Base-by-base conservation (phyloP, 352 stramenopile genomes). In the Albugo laibachii region DNA sequence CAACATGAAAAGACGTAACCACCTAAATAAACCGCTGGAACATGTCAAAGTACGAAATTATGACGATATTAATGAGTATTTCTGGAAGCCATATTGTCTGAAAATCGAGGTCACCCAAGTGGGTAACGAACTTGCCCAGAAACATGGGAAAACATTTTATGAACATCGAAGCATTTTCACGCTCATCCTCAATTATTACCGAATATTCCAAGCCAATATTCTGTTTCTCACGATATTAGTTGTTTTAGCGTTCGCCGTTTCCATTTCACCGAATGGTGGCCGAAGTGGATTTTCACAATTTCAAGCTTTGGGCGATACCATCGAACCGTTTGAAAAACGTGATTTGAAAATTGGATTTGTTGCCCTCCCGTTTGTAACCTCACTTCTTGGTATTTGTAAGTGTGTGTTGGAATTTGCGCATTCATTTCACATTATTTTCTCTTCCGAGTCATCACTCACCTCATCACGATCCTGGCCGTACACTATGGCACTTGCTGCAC, bases 131-230 rank as follows among this genome's bases (percentile, higher is more conserved):
- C 52, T 83, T 36, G 55, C 59, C 35, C 66, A 70, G 45, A 77
- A 75, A 24, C 69, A 83, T 56, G 67, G 58, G 46, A 83, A 83
- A 58, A 83, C 71, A 38, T 83, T 74, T 58, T 81, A 83, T 53
- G 71, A 83, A 45, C 68, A 83, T 52, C 66, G 71, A 1, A 78
- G 64, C 47, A 80, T 83, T 43, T 80, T 83, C 45, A 83, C 68
- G 35, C 61, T 81, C 27, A 64, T 83, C 44, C 49, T 83, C 21
- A 81, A 81, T 46, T 83, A 83, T 57, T 81, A 71, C 52, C 71
- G 71, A 16, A 83, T 83, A 44, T 83, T 83, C 55, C 68, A 83
- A 57, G 80, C 81, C 58, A 80, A 83, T 66, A 66, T 81, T 50
- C 75, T 80, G 63, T 83, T 79, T 48, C 61, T 83, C 56, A 63